phyloP scores from a whole-genome alignment of 257 asterid species.

The Solanum megistacrolobum region DNA sequence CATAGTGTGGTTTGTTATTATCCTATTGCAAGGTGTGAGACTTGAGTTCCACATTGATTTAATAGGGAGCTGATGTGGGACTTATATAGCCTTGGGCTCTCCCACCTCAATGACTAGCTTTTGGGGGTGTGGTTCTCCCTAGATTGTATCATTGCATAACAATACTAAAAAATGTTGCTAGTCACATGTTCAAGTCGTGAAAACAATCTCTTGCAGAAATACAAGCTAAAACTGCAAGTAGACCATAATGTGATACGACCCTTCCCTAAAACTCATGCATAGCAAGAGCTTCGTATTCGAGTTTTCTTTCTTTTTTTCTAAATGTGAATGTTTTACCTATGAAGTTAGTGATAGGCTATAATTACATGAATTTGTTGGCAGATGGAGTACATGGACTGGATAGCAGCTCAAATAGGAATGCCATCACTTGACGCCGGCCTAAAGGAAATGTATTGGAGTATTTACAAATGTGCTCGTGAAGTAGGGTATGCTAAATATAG shows the following conservation, averaged over 20 bases:
- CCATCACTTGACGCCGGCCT: slow-evolving; percentile 13
- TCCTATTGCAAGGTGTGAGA: background rate
- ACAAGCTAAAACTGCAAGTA: background rate
- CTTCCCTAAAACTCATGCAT: background rate
- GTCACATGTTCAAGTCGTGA: too few relatives aligned
- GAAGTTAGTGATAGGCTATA: background rate
- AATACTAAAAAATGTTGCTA: too few relatives aligned
- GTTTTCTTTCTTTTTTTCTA: background rate
- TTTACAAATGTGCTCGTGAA: slow-evolving; percentile 2
- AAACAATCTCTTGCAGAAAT: background rate
- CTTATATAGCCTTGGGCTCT: background rate
- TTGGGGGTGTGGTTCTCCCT: background rate
- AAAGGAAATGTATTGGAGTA: background rate
- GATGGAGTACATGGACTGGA: slow-evolving; percentile 51
- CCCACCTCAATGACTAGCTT: background rate
- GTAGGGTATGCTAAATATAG: background rate
- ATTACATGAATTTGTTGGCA: slow-evolving; percentile 1
- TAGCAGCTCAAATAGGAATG: slow-evolving; percentile 34
- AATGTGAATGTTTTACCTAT: too few relatives aligned
- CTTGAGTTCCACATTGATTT: background rate
- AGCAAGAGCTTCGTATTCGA: background rate
- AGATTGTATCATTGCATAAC: background rate
- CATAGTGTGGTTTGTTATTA: background rate
- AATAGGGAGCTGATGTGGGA: background rate
- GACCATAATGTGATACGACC: background rate